Evolutionary conservation across 768 basidiomycete species (phyloP), one percentile per base, ranked within the genome.

Genomic region (Podaxis sp.): DNA sequence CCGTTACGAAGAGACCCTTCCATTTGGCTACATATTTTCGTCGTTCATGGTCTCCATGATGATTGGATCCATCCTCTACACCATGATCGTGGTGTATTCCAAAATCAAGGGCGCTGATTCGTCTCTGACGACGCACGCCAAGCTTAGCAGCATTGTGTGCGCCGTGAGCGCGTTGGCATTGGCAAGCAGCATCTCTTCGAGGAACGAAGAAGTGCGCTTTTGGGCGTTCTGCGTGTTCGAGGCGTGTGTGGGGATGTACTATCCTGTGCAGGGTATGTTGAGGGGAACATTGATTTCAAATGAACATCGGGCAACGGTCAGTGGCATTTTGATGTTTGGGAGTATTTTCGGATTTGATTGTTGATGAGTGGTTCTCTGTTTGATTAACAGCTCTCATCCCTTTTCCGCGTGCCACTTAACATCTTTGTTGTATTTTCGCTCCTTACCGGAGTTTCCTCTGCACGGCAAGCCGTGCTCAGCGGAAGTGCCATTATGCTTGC

Each of bases 11-110:
- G 66, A 68, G 5, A 63, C 75, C 17, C 84, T 90, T 27, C 91
- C 90, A 0, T 78, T 92, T 7, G 90, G 91, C 2, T 89, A 88
- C 73, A 90, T 92, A 66, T 92, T 92, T 73, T 89, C 89, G 29
- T 80, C 84, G 5, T 90, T 91, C 77, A 92, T 92, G 90, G 75
- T 90, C 59, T 85, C 84, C 59, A 91, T 92, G 89, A 89, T 91
- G 84, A 81, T 91, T 66, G 89, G 90, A 17, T 90, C 90, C 11
- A 73, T 91, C 55, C 66, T 88, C 33, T 91, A 91, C 73, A 89
- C 84, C 4, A 76, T 76, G 54, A 74, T 87, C 67, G 75, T 74
- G 50, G 22, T 59, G 43, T 59, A 60, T 55, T 65, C 67, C 15
- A 60, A 60, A 47, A 53, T 40, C 62, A 66, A 24, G 38, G 63